These are phyloP conservation scores for Ophiostoma ips DNA, from an alignment of 2,329 filamentous ascomycete species.

Conservation along the genomic window DNA sequence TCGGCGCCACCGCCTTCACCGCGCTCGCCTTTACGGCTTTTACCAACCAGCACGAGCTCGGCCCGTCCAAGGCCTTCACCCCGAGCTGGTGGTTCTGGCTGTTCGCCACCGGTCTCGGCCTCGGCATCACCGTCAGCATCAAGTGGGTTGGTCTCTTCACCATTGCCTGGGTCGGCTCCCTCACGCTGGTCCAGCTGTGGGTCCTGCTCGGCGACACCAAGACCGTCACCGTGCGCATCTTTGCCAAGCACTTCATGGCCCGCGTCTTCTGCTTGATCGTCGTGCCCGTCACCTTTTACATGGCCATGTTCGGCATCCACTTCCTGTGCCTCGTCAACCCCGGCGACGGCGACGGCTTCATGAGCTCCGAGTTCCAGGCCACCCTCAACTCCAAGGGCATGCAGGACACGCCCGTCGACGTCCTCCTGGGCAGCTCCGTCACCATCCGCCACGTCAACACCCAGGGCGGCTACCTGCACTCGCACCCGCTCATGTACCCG, in stretches of 20 bases:
- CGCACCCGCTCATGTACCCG: slow-evolving; percentile 94
- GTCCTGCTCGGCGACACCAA: slow-evolving; percentile 79
- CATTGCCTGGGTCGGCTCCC: slow-evolving; percentile 88
- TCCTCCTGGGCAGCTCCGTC: slow-evolving; percentile 77
- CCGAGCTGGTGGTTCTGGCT: slow-evolving; percentile 98
- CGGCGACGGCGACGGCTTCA: slow-evolving; percentile 95
- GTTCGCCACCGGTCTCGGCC: slow-evolving; percentile 65
- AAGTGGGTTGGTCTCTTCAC: slow-evolving; percentile 99
- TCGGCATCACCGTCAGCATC: slow-evolving; percentile 85
- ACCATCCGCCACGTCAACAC: slow-evolving; percentile 89
- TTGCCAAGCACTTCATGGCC: slow-evolving; percentile 88
- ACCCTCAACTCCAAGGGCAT: slow-evolving; percentile 94
- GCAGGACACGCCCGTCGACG: slow-evolving; percentile 86
- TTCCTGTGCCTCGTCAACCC: slow-evolving; percentile 88
- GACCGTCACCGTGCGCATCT: slow-evolving; percentile 71
- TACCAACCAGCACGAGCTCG: slow-evolving; percentile 91
- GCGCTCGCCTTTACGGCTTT: slow-evolving; percentile 84
- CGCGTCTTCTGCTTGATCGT: slow-evolving; percentile 83
- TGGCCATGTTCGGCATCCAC: slow-evolving; percentile 95
- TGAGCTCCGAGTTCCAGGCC: slow-evolving; percentile 98
- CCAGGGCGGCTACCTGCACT: slow-evolving; percentile 94
- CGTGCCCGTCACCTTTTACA: slow-evolving; percentile 80
- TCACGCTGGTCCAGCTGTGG: slow-evolving; percentile 91
- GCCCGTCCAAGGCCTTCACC: slow-evolving; percentile 74
- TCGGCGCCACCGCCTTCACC: slow-evolving; percentile 86